A percentile compares a stretch with the other conserved stretches of the same genome.
Conservation (phyloP, 495 filamentous ascomycete species). For the Aspergillus cristatus region DNA sequence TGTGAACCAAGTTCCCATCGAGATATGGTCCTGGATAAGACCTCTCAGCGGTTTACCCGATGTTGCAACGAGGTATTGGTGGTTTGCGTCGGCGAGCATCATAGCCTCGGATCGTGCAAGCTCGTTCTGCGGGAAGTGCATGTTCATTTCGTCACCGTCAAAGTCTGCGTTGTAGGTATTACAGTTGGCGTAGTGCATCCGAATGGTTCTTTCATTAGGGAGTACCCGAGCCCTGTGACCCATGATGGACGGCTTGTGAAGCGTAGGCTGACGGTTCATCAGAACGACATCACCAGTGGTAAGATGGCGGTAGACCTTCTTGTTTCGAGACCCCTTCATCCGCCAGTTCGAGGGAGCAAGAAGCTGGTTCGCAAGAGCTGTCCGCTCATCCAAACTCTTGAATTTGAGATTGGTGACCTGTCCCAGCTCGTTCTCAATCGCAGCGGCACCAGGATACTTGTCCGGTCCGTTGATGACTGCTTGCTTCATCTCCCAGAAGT, state of each 20-base stretch:
- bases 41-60: slow-evolving; percentile 91
- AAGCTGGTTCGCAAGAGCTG: slow-evolving; percentile 81
- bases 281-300: slow-evolving; percentile 93
- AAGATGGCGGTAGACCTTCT: slow-evolving; percentile 94
- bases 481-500: slow-evolving; percentile 88
- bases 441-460: slow-evolving; percentile 87
- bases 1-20: slow-evolving; percentile 83
- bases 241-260: slow-evolving; percentile 99
- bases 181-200: slow-evolving; percentile 99
- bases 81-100: slow-evolving; percentile 89
- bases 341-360: slow-evolving; percentile 76
- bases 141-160: slow-evolving; percentile 99
- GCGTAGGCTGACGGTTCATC: slow-evolving; percentile 99
- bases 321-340: slow-evolving; percentile 70
- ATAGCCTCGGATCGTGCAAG: slow-evolving; percentile 85
- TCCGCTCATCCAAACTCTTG: slow-evolving; percentile 76
- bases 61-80: slow-evolving; percentile 92
- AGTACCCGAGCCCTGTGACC: slow-evolving; percentile 88
- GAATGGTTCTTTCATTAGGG: slow-evolving; percentile 89
- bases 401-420: slow-evolving; percentile 79
- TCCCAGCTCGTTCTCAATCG: slow-evolving; percentile 92
- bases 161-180: slow-evolving; percentile 99
- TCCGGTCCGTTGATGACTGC: slow-evolving; percentile 93
- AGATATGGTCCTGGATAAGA: slow-evolving; percentile 98
- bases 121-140: slow-evolving; percentile 99